A percentile compares a stretch with the other conserved stretches of the same genome.
These are phyloP conservation scores for Hymenoscyphus infarciens DNA, from an alignment of 2,329 filamentous ascomycete genomes.

Conservation along the genomic window DNA sequence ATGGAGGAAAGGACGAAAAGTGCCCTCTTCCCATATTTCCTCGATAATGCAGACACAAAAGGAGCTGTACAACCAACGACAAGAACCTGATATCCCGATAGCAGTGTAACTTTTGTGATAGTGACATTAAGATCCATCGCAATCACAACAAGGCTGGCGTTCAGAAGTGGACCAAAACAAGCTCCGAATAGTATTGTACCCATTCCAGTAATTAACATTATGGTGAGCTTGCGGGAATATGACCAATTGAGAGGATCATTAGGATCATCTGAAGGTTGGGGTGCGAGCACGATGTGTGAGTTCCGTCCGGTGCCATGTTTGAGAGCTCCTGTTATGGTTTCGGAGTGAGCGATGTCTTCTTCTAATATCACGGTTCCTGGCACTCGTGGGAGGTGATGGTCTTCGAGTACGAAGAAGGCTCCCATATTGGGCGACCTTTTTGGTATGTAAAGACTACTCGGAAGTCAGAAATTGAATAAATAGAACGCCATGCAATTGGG, in stretches of 20 bases:
- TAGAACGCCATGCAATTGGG: background rate
- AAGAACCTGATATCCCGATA: slow-evolving; percentile 27
- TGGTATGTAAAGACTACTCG: background rate
- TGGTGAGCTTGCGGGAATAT: slow-evolving; percentile 39
- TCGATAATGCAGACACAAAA: slow-evolving; percentile 23
- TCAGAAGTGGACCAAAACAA: slow-evolving; percentile 19
- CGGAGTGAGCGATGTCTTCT: slow-evolving; percentile 21
- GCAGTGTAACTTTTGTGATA: slow-evolving; percentile 22
- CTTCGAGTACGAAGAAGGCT: slow-evolving; percentile 19
- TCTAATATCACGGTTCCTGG: slow-evolving; percentile 25
- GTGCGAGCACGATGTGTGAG: slow-evolving; percentile 25
- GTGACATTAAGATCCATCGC: slow-evolving; percentile 19
- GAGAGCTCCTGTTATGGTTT: slow-evolving; percentile 18
- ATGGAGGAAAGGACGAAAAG: slow-evolving; percentile 21
- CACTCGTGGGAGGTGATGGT: slow-evolving; percentile 17
- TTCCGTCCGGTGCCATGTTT: slow-evolving; percentile 24
- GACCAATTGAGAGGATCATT: slow-evolving; percentile 47
- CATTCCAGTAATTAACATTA: slow-evolving; percentile 39
- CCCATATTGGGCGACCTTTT: slow-evolving; percentile 12
- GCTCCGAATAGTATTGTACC: slow-evolving; percentile 38
- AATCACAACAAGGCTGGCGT: slow-evolving; percentile 20
- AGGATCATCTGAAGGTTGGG: slow-evolving; percentile 46
- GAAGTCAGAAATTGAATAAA: background rate
- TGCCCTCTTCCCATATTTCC: slow-evolving; percentile 26
- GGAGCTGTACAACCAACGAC: slow-evolving; percentile 23